Evolutionary conservation across 192 early-diverging fungal species (phyloP), one percentile per base, ranked within the genome.

Genomic region (Coemansia sp.): DNA sequence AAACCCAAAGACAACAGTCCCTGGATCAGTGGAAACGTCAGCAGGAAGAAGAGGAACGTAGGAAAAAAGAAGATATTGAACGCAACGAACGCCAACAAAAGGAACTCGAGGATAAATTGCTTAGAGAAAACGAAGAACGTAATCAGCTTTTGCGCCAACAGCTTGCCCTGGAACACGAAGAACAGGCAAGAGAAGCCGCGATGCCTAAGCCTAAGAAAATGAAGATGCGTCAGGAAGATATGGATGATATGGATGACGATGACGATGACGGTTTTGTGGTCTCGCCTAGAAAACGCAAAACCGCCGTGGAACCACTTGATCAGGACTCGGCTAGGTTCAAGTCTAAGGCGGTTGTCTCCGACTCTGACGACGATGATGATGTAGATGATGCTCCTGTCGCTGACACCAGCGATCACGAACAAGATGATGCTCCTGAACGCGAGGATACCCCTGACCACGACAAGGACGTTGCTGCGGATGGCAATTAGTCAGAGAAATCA

Each of bases 1-100:
- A 90, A 51, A 80, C 71, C 4, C 79, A 86, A 36, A 81, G 83
- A 38, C 67, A 85, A 54, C 72, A 73, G 33, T 67, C 75, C 31
- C 58, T 83, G 17, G 83, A 87, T 14, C 83, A 85, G 31, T 83
- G 84, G 56, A 73, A 66, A 61, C 85, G 80, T 57, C 86, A 87
- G 50, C 86, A 85, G 66, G 57, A 75, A 42, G 69, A 68, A 42
- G 80, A 77, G 18, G 87, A 86, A 28, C 63, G 64, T n/a, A 60
- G n/a, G 5, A 76, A 75, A 31, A 72, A 69, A 16, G 62, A 77
- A 8, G 76, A 76, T 20, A 70, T 64, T 51, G 59, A 80, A 64
- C 45, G 33, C 33, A 66, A 68, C 48, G 60, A 73, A 52, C 6
- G n/a, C 45, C 55, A 28, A 56, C 77, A 40, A 11, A 25, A 10